Evolutionary conservation across 768 basidiomycete genomes (phyloP).

Genomic region (Obba rivulosa): DNA sequence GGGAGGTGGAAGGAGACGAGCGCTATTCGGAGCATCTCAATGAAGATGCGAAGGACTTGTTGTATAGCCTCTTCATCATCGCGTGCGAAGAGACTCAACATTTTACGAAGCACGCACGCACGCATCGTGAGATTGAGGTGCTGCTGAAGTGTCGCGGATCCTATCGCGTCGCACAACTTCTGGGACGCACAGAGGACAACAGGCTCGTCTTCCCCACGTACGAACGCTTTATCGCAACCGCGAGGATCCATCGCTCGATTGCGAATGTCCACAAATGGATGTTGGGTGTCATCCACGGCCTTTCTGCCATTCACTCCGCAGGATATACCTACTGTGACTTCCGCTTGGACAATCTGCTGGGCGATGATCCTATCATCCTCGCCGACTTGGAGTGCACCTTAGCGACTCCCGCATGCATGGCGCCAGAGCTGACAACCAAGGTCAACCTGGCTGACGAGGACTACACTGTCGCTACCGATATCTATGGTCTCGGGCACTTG

Average conservation of each 20-base stretch:
- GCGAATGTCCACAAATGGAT: background rate
- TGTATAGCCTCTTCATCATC: background rate
- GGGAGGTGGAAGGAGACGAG: background rate
- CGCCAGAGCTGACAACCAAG: background rate
- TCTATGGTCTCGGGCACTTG: too few relatives aligned
- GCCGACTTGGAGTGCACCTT: background rate
- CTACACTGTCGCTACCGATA: too few relatives aligned
- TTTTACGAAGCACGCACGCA: background rate
- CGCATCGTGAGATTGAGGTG: background rate
- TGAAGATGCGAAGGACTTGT: conserved; percentile 1
- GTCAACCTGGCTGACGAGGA: too few relatives aligned
- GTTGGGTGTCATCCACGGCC: background rate
- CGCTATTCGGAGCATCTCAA: background rate
- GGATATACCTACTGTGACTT: background rate
- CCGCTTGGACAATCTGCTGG: background rate
- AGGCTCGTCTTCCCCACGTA: background rate
- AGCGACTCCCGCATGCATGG: background rate
- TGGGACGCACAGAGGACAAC: background rate
- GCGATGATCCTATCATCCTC: background rate
- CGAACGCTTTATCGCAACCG: background rate
- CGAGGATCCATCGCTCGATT: background rate
- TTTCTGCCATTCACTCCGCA: background rate
- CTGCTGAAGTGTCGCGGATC: background rate
- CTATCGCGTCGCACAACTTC: background rate
- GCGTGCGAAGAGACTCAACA: background rate